Conservation (phyloP, 768 basidiomycete genomes). For the Tulasnella sp. region DNA sequence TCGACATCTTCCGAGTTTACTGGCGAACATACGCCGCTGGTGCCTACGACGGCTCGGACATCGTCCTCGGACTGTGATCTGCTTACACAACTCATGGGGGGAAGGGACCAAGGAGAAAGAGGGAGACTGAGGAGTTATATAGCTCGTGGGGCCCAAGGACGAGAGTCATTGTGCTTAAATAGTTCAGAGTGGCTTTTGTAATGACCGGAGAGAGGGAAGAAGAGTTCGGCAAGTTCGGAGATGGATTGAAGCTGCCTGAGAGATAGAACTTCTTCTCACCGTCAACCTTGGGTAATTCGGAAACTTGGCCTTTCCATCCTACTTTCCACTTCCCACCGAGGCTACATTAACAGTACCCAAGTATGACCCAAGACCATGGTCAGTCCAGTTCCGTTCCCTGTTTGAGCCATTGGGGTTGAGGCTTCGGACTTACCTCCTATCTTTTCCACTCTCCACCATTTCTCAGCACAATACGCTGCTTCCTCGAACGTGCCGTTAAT, state of each 20-base stretch:
- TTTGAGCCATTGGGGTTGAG: neutral
- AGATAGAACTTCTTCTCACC: neutral
- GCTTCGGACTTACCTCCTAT: neutral
- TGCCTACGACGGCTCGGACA: neutral
- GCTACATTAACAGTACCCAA: neutral
- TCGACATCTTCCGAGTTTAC: neutral
- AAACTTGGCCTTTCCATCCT: too few species aligned
- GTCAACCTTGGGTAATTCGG: neutral
- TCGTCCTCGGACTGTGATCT: neutral
- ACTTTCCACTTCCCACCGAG: neutral
- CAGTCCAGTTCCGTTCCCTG: neutral
- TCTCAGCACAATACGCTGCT: constrained; percentile 59
- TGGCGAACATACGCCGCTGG: neutral
- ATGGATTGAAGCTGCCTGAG: too few species aligned
- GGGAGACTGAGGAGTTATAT: neutral
- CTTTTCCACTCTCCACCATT: neutral
- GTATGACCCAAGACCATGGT: constrained; percentile 13
- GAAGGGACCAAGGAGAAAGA: too few species aligned
- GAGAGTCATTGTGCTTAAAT: neutral
- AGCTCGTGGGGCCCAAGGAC: neutral
- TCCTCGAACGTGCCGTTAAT: constrained; percentile 73
- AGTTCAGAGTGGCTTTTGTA: neutral
- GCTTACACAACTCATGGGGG: neutral
- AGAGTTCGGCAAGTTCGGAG: neutral
- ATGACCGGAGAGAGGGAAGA: neutral